Base-by-base conservation (phyloP, 345 rosid species). In the Barbarea vulgaris region DNA sequence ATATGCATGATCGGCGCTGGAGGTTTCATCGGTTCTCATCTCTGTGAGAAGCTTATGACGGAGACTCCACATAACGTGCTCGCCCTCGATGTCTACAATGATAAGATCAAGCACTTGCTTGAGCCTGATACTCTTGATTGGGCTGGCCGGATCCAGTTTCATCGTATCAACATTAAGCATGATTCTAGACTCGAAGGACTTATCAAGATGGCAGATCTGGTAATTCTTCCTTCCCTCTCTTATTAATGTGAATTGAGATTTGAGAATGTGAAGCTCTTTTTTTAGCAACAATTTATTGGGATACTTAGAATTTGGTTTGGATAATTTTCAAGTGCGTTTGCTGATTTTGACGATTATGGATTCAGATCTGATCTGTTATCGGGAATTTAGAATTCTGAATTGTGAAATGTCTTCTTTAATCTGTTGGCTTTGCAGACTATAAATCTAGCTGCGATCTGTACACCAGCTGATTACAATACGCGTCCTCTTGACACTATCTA, bases 1-100 rank as follows among this genome's bases (percentile, higher is more conserved):
- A 89, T 95, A 69, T 93, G 97, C 81, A 87, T 94, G 97, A 94
- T 94, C 63, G 97, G 98, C 3, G 98, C 98, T 44, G 98, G 98
- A 3, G 97, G 99, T 27, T 94, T 94, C 88, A 94, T 94, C 44
- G 99, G 99, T 4, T 94, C 99, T 28, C 97, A 94, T 77, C 96
- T 94, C 15, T 94, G 99, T 64, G 97, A 94, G 89, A 90, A 92
- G 85, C 67, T 94, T 33, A 67, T 94, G 85, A 22, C 18, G 15
- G 96, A 94, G 83, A 94, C 97, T 31, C 91, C 87, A 9, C 97
- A 94, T 82, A 86, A 83, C 82, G 88, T 94, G 61, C 83, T 91
- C 8, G 99, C 96, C 12, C 91, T 94, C 63, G 97, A 94, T 64
- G 99, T 94, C 18, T 94, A 94, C 80, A 88, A 84, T 24, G 99